phyloP scores from a whole-genome alignment of 768 basidiomycete genomes.

The Chalciporus piperatus region DNA sequence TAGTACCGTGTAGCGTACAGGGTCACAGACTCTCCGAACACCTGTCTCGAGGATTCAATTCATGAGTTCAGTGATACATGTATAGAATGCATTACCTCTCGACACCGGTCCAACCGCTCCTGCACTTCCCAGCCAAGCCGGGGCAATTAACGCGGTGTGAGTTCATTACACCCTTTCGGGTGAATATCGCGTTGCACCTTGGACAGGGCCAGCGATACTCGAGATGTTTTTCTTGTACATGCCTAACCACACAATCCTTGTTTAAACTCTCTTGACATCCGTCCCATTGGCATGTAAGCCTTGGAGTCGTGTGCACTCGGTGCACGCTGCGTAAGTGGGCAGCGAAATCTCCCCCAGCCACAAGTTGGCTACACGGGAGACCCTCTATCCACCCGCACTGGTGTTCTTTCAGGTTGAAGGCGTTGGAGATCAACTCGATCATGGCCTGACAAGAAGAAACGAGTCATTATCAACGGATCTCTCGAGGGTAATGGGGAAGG shows the following conservation, averaged over 20 bases:
- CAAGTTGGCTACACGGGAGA: not conserved
- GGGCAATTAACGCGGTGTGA: constrained; percentile 12
- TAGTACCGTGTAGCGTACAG: not conserved
- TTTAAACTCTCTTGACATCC: constrained; percentile 15
- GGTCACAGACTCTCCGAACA: not conserved
- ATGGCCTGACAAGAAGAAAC: constrained; percentile 6
- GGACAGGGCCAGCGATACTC: constrained; percentile 23
- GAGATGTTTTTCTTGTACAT: constrained; percentile 26
- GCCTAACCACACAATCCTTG: constrained; percentile 16
- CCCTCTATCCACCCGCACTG: constrained; percentile 11
- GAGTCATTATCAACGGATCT: not conserved
- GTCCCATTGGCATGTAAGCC: constrained; percentile 15
- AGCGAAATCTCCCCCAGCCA: constrained; percentile 18
- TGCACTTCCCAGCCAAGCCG: not conserved
- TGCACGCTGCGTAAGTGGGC: constrained; percentile 16
- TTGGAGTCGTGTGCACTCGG: not conserved
- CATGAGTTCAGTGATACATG: not conserved
- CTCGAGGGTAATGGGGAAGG: not conserved
- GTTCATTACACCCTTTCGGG: constrained; percentile 18
- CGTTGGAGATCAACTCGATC: constrained; percentile 8
- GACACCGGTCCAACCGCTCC: not conserved
- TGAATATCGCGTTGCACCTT: constrained; percentile 14
- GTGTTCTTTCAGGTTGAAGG: not conserved
- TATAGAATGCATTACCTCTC: constrained; percentile 1
- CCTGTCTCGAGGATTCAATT: constrained; percentile 1